Evolutionary conservation across 2,329 filamentous ascomycete species (phyloP).

Genomic region (Talaromyces funiculosus): DNA sequence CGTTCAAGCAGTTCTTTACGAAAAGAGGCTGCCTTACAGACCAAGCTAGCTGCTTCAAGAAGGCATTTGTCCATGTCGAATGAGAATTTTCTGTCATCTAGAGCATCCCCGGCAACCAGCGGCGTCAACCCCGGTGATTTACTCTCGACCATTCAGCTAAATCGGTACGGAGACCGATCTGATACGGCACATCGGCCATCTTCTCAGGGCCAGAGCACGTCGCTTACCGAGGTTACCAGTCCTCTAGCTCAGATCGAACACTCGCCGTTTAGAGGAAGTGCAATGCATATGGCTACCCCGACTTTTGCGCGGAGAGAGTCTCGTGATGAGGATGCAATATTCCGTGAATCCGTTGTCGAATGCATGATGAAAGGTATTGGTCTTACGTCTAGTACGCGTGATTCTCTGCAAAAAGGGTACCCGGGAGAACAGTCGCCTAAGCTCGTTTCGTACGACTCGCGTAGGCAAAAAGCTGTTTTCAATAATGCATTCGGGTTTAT

Average conservation of each 20-base stretch:
- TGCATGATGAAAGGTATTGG: slow-evolving; percentile 96
- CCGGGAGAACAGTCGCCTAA: slow-evolving; percentile 83
- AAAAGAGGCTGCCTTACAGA: slow-evolving; percentile 72
- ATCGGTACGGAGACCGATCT: slow-evolving; percentile 53
- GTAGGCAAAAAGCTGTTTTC: slow-evolving; percentile 71
- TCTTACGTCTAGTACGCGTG: slow-evolving; percentile 59
- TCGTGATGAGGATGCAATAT: slow-evolving; percentile 79
- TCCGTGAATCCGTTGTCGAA: slow-evolving; percentile 82
- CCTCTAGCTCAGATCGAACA: slow-evolving; percentile 39
- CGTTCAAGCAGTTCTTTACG: slow-evolving; percentile 69
- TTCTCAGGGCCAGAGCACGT: slow-evolving; percentile 20
- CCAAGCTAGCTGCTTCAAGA: slow-evolving; percentile 48
- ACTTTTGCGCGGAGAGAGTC: slow-evolving; percentile 68
- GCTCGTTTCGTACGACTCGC: slow-evolving; percentile 76
- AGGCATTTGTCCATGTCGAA: slow-evolving; percentile 18
- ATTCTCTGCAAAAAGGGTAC: slow-evolving; percentile 57
- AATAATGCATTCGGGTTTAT: slow-evolving; percentile 89
- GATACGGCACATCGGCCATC: slow-evolving; percentile 21
- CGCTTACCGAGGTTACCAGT: slow-evolving; percentile 18
- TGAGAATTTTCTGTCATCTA: slow-evolving; percentile 7
- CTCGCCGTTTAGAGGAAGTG: slow-evolving; percentile 30
- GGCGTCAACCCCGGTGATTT: slow-evolving; percentile 70
- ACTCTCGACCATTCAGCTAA: slow-evolving; percentile 68
- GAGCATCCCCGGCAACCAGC: slow-evolving; percentile 18
- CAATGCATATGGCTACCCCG: slow-evolving; percentile 24